These are phyloP conservation scores for Pseudogymnoascus sp. DNA, from an alignment of 2,329 filamentous ascomycete genomes.

Conservation along the genomic window DNA sequence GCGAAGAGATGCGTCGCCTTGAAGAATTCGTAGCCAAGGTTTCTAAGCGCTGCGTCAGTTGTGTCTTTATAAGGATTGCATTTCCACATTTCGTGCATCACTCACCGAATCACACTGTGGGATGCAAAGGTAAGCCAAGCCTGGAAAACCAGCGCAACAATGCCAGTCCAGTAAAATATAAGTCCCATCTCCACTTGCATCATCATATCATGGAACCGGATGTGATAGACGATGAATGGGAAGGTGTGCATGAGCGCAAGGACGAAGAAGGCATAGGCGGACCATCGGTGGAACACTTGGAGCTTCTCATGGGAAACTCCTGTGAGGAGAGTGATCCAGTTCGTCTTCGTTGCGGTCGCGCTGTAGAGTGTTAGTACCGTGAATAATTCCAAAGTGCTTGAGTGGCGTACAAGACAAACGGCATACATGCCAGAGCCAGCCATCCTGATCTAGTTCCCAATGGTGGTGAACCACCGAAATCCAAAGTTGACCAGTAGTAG, in stretches of 20 bases:
- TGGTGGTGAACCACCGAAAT: constrained; percentile 48
- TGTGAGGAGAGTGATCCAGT: constrained; percentile 53
- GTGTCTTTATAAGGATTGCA: background rate
- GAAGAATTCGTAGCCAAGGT: constrained; percentile 53
- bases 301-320: constrained; percentile 58
- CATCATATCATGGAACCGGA: constrained; percentile 41
- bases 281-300: constrained; percentile 60
- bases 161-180: constrained; percentile 45
- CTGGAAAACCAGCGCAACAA: constrained; percentile 45
- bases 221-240: constrained; percentile 50
- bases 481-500: constrained; percentile 46
- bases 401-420: constrained; percentile 45
- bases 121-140: constrained; percentile 49
- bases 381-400: background rate
- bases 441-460: constrained; percentile 56
- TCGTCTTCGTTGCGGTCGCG: constrained; percentile 32
- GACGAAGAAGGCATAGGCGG: constrained; percentile 53
- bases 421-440: constrained; percentile 57
- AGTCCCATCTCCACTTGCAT: constrained; percentile 37
- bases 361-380: constrained; percentile 15
- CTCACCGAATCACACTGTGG: constrained; percentile 40
- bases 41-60: constrained; percentile 30
- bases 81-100: background rate
- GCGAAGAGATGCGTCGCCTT: constrained; percentile 47
- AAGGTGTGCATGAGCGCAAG: constrained; percentile 54